Evolutionary conservation across 2,329 filamentous ascomycete species (phyloP).

Genomic region (Paracoccidioides brasiliensis): DNA sequence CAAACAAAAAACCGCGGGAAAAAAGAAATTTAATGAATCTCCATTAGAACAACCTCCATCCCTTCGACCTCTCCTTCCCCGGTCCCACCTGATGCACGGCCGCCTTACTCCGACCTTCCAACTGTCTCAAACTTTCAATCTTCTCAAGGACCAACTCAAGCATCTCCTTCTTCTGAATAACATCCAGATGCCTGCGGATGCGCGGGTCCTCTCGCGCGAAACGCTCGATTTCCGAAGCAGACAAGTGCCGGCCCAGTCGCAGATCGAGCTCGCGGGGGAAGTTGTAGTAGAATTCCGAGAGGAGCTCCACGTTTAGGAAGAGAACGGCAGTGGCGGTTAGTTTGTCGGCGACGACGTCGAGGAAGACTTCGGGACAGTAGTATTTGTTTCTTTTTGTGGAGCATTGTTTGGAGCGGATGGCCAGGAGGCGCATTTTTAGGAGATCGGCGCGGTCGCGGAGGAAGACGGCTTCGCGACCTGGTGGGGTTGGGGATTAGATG

Average conservation of each 20-base stretch:
- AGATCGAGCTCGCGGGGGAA: slow-evolving; percentile 87
- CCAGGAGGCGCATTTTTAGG: slow-evolving; percentile 76
- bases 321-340: slow-evolving; percentile 88
- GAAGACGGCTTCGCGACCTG: slow-evolving; percentile 86
- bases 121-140: slow-evolving; percentile 77
- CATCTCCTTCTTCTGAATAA: slow-evolving; percentile 82
- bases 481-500: slow-evolving; percentile 9
- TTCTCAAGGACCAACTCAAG: slow-evolving; percentile 88
- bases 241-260: slow-evolving; percentile 68
- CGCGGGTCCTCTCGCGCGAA: slow-evolving; percentile 92
- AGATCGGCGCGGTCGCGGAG: slow-evolving; percentile 82
- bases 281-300: slow-evolving; percentile 96
- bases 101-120: slow-evolving; percentile 62
- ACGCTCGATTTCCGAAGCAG: slow-evolving; percentile 66
- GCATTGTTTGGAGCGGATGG: slow-evolving; percentile 85
- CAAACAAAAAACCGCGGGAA: neutral
- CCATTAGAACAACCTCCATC: slow-evolving; percentile 33
- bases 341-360: slow-evolving; percentile 94
- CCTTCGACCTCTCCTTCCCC: slow-evolving; percentile 26
- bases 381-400: slow-evolving; percentile 77
- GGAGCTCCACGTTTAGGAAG: slow-evolving; percentile 91
- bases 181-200: slow-evolving; percentile 75
- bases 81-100: slow-evolving; percentile 23
- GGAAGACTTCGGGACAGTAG: slow-evolving; percentile 89
- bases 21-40: slow-evolving; percentile 2